Evolutionary conservation across 2,329 filamentous ascomycete species (phyloP).

Genomic region (Pezicula rhizophila): DNA sequence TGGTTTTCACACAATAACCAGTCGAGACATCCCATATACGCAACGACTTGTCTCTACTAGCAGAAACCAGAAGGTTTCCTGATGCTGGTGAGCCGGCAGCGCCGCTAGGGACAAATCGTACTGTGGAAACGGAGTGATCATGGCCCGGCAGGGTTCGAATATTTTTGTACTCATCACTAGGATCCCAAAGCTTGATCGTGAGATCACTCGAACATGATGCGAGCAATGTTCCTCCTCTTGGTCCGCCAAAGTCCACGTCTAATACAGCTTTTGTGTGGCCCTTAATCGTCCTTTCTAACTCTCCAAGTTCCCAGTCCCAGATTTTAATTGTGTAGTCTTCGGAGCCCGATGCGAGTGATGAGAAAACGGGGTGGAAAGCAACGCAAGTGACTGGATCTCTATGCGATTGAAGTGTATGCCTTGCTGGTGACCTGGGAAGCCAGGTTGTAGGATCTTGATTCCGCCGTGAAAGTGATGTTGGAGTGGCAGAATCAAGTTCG

Average conservation of each 20-base stretch:
- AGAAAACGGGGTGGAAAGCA: conserved; percentile 89
- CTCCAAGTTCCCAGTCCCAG: conserved; percentile 94
- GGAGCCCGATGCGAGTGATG: conserved; percentile 81
- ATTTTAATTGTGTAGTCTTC: conserved; percentile 95
- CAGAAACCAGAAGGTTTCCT: conserved; percentile 79
- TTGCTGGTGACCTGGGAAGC: conserved; percentile 77
- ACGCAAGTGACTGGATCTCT: conserved; percentile 77
- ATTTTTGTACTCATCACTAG: conserved; percentile 88
- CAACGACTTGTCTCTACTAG: conserved; percentile 77
- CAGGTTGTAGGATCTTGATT: conserved; percentile 82
- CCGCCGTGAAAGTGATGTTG: conserved; percentile 63
- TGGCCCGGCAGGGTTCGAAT: conserved; percentile 86
- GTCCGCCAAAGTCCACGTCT: conserved; percentile 86
- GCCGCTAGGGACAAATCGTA: conserved; percentile 82
- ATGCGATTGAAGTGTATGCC: conserved; percentile 79
- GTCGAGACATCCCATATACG: conserved; percentile 91
- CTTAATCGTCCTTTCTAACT: conserved; percentile 84
- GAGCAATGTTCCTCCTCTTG: conserved; percentile 70
- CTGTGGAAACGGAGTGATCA: conserved; percentile 84
- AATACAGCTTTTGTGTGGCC: conserved; percentile 85
- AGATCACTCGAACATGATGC: conserved; percentile 69
- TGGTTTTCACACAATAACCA: conserved; percentile 86
- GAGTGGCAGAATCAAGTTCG: conserved; percentile 80
- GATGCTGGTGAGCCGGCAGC: conserved; percentile 72
- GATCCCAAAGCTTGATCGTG: conserved; percentile 94